A percentile compares a stretch with the other conserved stretches of the same genome.
Evolutionary conservation across 306 rosid genomes (phyloP).

Genomic region (Vigna trinervia): DNA sequence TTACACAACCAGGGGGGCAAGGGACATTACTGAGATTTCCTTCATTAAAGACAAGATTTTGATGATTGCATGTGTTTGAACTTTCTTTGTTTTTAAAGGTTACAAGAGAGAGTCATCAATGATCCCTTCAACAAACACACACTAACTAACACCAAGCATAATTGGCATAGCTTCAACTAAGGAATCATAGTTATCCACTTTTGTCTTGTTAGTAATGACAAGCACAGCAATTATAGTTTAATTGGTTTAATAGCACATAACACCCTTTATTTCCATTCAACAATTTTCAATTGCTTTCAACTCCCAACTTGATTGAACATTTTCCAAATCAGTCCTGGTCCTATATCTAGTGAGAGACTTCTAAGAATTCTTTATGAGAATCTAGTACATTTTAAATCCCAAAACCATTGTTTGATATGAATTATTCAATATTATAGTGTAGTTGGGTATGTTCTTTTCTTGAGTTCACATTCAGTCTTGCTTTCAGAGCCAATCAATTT

Average conservation of each 20-base stretch:
- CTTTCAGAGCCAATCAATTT: slow-evolving; percentile 19
- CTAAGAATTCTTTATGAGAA: background rate
- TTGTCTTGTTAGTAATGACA: slow-evolving; percentile 13
- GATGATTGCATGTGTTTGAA: slow-evolving; percentile 27
- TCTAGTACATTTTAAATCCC: background rate
- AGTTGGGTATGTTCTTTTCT: background rate
- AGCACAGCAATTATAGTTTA: background rate
- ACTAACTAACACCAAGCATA: slow-evolving; percentile 27
- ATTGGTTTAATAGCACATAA: no score
- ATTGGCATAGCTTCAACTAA: slow-evolving; percentile 24
- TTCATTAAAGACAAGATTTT: slow-evolving; percentile 38
- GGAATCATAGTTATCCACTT: slow-evolving; percentile 26
- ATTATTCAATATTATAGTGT: background rate
- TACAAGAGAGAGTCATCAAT: slow-evolving; percentile 14
- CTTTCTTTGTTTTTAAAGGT: slow-evolving; percentile 7
- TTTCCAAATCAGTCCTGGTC: background rate
- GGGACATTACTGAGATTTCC: slow-evolving; percentile 37
- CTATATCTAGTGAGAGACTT: background rate
- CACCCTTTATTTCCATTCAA: background rate
- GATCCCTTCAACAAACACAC: background rate
- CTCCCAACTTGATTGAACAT: background rate
- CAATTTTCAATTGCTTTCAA: slow-evolving; percentile 15
- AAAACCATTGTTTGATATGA: background rate
- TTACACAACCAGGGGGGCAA: background rate
- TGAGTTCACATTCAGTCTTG: slow-evolving; percentile 4